phyloP scores from a whole-genome alignment of 306 rosid species.

The Castanospermum australe region DNA sequence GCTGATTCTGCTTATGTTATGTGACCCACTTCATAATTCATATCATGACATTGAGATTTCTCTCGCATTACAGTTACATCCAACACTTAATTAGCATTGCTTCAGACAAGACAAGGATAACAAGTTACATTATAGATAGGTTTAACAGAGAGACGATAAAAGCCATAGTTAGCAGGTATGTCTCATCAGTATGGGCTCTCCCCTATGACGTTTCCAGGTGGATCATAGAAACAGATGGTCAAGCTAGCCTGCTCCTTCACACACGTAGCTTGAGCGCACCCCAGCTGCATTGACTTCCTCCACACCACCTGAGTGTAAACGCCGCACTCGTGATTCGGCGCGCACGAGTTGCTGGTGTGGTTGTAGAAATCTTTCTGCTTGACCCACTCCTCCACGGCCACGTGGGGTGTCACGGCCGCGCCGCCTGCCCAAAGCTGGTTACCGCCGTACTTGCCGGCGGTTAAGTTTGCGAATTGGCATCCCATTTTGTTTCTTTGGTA shows the following conservation, averaged over 20 bases:
- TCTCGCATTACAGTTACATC: not conserved
- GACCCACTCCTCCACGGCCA: conserved; percentile 77
- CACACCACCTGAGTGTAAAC: conserved; percentile 89
- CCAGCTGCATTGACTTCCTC: conserved; percentile 58
- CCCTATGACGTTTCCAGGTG: conserved; percentile 74
- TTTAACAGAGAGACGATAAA: not conserved
- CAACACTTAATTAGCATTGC: not conserved
- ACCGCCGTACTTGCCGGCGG: conserved; percentile 58
- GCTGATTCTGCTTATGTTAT: not conserved
- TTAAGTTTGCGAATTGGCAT: conserved; percentile 69
- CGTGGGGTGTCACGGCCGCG: conserved; percentile 39
- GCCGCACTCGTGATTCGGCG: conserved; percentile 54
- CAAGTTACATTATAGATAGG: too few species aligned
- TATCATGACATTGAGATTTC: not conserved
- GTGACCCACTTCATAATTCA: not conserved
- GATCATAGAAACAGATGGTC: conserved; percentile 72
- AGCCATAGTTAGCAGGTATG: not conserved
- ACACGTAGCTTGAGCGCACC: conserved; percentile 70
- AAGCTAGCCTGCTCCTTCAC: conserved; percentile 48
- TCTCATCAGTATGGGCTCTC: conserved; percentile 59
- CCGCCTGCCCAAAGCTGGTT: conserved; percentile 72
- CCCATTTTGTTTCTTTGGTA: conserved; percentile 66
- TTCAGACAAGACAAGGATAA: not conserved
- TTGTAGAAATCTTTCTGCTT: conserved; percentile 67
- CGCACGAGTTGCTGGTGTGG: conserved; percentile 58